Conservation (phyloP, 257 asterid genomes). For the Jacaranda copaia region DNA sequence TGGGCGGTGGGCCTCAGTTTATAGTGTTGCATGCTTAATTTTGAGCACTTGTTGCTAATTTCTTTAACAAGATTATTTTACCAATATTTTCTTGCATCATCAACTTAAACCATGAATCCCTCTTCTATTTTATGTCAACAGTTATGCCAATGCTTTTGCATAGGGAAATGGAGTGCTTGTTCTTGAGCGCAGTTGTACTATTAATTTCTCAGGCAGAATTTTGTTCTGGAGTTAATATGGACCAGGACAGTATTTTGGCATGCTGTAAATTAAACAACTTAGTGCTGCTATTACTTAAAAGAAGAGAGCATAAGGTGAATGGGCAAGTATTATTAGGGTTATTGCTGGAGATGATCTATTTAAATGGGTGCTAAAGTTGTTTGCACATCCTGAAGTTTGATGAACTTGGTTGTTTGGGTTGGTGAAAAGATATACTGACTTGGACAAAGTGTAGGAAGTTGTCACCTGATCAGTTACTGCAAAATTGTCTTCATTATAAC, state of each 20-base stretch:
- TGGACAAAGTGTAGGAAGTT: neutral
- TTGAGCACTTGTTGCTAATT: neutral
- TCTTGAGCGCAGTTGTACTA: neutral
- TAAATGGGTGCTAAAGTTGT: neutral
- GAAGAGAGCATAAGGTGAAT: slow-evolving; percentile 10
- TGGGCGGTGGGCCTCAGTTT: neutral
- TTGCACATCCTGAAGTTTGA: neutral
- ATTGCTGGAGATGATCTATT: slow-evolving; percentile 10
- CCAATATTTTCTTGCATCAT: neutral
- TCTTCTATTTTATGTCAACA: neutral
- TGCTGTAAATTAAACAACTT: neutral
- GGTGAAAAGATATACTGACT: neutral
- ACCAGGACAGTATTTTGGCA: neutral
- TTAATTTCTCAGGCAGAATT: neutral
- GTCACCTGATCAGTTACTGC: neutral
- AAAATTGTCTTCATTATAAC: neutral
- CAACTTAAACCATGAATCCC: neutral
- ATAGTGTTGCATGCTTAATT: neutral
- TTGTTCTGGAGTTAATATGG: neutral
- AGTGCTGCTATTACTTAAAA: neutral
- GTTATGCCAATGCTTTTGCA: neutral
- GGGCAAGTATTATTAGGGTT: neutral
- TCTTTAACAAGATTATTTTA: neutral
- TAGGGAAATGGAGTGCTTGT: neutral
- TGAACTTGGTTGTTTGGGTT: slow-evolving; percentile 16